Percentiles rank a stretch among this genome's conserved stretches.
These are phyloP conservation scores for Niveomyces coronatus DNA, from an alignment of 2,329 filamentous ascomycete species.

Conservation along the genomic window DNA sequence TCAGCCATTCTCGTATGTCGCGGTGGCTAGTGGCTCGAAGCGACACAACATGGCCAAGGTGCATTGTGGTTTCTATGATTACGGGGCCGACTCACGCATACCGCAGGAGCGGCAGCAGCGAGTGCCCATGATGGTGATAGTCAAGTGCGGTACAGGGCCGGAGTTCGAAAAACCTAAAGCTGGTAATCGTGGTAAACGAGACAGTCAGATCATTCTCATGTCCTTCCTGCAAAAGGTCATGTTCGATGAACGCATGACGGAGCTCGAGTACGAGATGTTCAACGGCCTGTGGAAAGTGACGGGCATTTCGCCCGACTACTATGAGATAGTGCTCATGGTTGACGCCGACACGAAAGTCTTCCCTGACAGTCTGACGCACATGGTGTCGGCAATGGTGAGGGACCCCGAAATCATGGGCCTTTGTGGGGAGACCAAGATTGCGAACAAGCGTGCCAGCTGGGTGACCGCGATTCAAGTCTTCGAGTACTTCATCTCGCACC, in stretches of 20 bases:
- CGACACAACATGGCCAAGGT: constrained; percentile 99
- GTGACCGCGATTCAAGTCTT: constrained; percentile 98
- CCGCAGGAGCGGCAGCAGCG: constrained; percentile 84
- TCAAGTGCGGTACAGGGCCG: constrained; percentile 90
- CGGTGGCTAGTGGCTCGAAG: constrained; percentile 89
- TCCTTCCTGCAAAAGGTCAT: constrained; percentile 99
- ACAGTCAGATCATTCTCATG: constrained; percentile 99
- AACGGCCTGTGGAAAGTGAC: constrained; percentile 98
- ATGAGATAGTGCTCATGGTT: constrained; percentile 97
- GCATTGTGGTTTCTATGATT: constrained; percentile 97
- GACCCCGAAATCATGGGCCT: constrained; percentile 99
- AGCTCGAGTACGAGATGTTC: constrained; percentile 99
- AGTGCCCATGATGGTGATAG: constrained; percentile 93
- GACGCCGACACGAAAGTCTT: constrained; percentile 99
- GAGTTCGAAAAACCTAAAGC: constrained; percentile 76
- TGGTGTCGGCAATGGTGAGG: constrained; percentile 98
- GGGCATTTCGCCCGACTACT: constrained; percentile 95
- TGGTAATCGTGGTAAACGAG: constrained; percentile 94
- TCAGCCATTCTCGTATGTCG: constrained; percentile 87
- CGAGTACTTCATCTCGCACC: constrained; percentile 98
- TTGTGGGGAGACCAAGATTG: constrained; percentile 98
- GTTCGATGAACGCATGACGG: constrained; percentile 99
- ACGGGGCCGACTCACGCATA: constrained; percentile 70
- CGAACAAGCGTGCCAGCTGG: constrained; percentile 92
- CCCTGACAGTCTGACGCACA: constrained; percentile 95